Evolutionary conservation across 345 rosid genomes (phyloP), one percentile per base, ranked within the genome.

Genomic region (Hibiscus syriacus): DNA sequence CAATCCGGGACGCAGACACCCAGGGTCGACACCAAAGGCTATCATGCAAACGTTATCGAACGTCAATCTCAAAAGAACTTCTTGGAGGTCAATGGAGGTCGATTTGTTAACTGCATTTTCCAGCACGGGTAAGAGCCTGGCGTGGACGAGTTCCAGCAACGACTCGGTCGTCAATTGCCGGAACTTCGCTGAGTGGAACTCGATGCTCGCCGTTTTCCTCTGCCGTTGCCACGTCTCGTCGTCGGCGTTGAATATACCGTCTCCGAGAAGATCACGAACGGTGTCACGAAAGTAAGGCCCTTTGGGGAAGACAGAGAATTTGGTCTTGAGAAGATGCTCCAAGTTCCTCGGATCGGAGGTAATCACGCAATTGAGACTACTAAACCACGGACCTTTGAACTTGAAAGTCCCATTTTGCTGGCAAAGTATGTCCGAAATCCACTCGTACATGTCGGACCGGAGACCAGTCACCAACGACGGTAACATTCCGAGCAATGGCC

Each of bases 41-140:
- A 94, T 85, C 95, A 91, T 91, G 78, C 97, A 91, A 6, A 94
- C 92, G 48, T 91, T 94, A 60, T 94, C 98, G 52, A 94, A 91
- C 0, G 99, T 91, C 27, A 94, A 81, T 76, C 99, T 75, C 46
- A 87, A 69, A n/a, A 94, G 74, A 17, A 91, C 77, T 54, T 89
- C 99, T 69, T 94, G 99, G 14, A 94, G 84, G 72, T 91, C 99
- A 11, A 89, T 19, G n/a, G 87, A 58, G 22, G 10, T 53, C 1
- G 81, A 80, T 29, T 49, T 64, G 6, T 70, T 75, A n/a, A 70
- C 59, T 2, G 93, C 78, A 5, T 78, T 77, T 69, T 87, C 87
- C 0, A 94, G 85, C 25, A 94, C 90, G 0, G 93, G 92, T 20
- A 91, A 67, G 26, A 94, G 95, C 55, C 99, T 82, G 34, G 78